Evolutionary conservation across 768 basidiomycete genomes (phyloP).

Genomic region (Amanita inopinata): DNA sequence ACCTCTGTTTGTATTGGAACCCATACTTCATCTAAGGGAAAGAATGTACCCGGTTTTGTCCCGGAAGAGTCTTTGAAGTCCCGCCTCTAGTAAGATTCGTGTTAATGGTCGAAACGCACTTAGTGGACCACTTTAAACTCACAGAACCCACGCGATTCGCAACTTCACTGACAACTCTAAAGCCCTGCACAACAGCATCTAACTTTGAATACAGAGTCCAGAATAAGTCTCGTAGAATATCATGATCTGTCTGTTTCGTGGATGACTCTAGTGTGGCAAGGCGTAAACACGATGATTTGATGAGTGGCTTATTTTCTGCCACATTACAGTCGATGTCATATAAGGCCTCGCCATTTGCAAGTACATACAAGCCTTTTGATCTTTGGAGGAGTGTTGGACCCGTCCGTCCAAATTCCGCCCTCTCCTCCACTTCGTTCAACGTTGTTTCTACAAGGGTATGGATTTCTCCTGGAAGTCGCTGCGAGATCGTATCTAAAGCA

Average conservation of each 20-base stretch:
- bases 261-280: slow-evolving; percentile 68
- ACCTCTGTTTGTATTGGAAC: slow-evolving; percentile 85
- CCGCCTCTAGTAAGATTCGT: slow-evolving; percentile 47
- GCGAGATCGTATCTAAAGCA: slow-evolving; percentile 74
- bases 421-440: slow-evolving; percentile 84
- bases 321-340: slow-evolving; percentile 15
- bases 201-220: slow-evolving; percentile 97
- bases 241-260: slow-evolving; percentile 67
- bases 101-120: not conserved
- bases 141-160: slow-evolving; percentile 86
- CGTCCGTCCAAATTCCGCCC: slow-evolving; percentile 69
- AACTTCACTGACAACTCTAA: slow-evolving; percentile 86
- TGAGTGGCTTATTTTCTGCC: slow-evolving; percentile 2
- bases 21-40: slow-evolving; percentile 85
- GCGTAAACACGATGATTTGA: slow-evolving; percentile 31
- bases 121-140: too few relatives aligned
- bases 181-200: slow-evolving; percentile 86
- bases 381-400: slow-evolving; percentile 28
- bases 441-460: slow-evolving; percentile 80
- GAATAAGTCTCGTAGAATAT: slow-evolving; percentile 84
- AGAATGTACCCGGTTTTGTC: slow-evolving; percentile 64
- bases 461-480: slow-evolving; percentile 77
- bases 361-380: slow-evolving; percentile 46
- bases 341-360: slow-evolving; percentile 24
- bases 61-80: slow-evolving; percentile 86